phyloP scores from a whole-genome alignment of 2,329 filamentous ascomycete genomes.

The Pseudopyrenochaeta lycopersici region DNA sequence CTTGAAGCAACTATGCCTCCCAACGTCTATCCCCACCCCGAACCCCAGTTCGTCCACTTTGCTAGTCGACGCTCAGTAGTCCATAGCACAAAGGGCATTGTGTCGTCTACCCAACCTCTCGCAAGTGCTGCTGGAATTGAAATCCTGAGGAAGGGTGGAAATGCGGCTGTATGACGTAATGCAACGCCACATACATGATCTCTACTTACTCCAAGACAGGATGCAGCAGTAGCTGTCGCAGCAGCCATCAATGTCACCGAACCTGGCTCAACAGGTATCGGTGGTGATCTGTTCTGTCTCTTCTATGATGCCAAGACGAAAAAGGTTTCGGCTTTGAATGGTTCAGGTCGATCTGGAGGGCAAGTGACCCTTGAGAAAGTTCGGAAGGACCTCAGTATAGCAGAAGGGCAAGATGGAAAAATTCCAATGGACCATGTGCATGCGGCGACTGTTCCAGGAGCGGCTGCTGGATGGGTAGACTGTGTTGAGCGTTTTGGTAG shows the following conservation, averaged over 20 bases:
- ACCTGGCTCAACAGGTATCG: constrained; percentile 91
- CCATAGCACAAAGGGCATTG: constrained; percentile 90
- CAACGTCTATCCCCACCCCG: constrained; percentile 60
- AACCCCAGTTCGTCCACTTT: constrained; percentile 69
- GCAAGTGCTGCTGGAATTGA: constrained; percentile 88
- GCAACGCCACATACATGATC: not conserved
- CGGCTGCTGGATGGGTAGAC: constrained; percentile 93
- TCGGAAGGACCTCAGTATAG: constrained; percentile 72
- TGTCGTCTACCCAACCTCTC: constrained; percentile 87
- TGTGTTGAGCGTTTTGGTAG: constrained; percentile 88
- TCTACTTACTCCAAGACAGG: constrained; percentile 60
- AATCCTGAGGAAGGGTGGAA: constrained; percentile 86
- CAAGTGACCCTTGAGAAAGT: constrained; percentile 75
- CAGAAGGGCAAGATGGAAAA: constrained; percentile 61
- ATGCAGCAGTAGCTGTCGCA: constrained; percentile 95
- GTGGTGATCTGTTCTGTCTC: constrained; percentile 96
- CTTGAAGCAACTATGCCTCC: constrained; percentile 8
- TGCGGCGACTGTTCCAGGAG: constrained; percentile 86
- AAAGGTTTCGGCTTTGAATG: constrained; percentile 87
- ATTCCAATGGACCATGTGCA: constrained; percentile 83
- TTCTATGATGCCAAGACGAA: constrained; percentile 87
- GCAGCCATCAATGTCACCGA: constrained; percentile 94
- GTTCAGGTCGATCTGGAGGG: constrained; percentile 82
- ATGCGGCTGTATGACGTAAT: constrained; percentile 78
- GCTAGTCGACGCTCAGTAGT: constrained; percentile 88